Conservation (phyloP, 176 grass and related monocot genomes). For the Triticum aestivum region DNA sequence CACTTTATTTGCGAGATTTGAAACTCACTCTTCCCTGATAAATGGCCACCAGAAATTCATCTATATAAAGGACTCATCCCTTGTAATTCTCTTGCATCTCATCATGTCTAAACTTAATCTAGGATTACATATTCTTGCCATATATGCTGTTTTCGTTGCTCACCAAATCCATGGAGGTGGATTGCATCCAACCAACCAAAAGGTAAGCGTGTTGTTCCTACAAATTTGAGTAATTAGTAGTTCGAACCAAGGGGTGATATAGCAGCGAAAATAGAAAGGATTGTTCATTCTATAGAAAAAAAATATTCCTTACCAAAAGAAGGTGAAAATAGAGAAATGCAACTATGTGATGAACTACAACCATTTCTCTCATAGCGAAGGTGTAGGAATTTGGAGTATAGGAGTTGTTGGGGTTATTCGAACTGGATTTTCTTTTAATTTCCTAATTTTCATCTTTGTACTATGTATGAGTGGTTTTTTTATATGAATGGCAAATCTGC, state of each 20-base stretch:
- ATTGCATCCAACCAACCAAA: background rate
- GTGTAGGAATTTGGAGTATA: background rate
- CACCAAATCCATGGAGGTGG: background rate
- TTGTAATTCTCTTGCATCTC: background rate
- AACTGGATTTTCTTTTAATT: too few species aligned
- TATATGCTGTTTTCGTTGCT: background rate
- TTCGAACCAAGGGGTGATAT: background rate
- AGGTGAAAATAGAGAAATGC: background rate
- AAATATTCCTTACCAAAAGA: too few species aligned
- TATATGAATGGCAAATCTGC: background rate
- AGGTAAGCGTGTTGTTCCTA: background rate
- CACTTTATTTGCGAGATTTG: background rate
- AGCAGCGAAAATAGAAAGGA: background rate
- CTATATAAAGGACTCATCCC: background rate
- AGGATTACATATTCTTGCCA: background rate
- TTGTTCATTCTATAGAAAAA: background rate
- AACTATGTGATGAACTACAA: background rate
- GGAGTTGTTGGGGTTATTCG: background rate
- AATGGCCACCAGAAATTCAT: background rate
- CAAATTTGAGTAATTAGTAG: background rate
- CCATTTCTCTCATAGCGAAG: background rate
- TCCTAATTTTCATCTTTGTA: background rate
- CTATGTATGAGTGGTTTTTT: background rate
- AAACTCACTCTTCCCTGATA: background rate
- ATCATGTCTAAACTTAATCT: slow-evolving; percentile 6